Evolutionary conservation across 139 green algal genomes (phyloP).

Genomic region (Micractinium sp.): DNA sequence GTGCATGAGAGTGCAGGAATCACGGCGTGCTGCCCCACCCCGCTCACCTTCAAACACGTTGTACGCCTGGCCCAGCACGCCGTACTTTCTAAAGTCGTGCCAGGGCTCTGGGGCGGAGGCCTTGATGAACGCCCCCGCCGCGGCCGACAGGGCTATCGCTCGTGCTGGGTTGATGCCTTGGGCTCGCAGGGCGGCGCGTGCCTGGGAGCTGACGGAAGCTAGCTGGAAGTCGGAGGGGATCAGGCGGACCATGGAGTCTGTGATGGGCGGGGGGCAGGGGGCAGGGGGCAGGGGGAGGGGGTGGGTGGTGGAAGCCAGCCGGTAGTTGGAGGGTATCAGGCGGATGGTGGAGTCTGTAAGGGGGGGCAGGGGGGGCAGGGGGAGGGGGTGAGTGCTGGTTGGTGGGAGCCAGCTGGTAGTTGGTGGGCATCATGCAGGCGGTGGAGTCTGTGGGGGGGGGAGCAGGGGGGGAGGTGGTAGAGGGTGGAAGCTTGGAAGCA

Average conservation of each 20-base stretch:
- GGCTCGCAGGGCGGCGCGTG: too few relatives aligned
- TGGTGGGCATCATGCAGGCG: too few relatives aligned
- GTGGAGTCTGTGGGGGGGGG: too few relatives aligned
- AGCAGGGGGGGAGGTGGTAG: too few relatives aligned
- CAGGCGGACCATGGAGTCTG: not conserved
- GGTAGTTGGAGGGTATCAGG: too few relatives aligned
- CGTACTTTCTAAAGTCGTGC: not conserved
- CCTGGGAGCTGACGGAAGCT: not conserved
- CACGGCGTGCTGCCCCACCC: not conserved
- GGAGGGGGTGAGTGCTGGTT: not conserved
- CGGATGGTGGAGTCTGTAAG: too few relatives aligned
- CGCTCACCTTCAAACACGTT: not conserved
- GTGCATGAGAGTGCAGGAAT: not conserved
- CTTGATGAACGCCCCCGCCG: not conserved
- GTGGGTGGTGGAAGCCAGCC: too few relatives aligned
- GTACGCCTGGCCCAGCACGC: slow-evolving; percentile 3
- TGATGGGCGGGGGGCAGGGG: not conserved
- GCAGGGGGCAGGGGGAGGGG: not conserved
- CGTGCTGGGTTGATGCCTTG: too few relatives aligned
- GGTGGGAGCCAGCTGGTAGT: too few relatives aligned
- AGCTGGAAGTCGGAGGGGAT: not conserved
- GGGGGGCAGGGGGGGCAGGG: too few relatives aligned
- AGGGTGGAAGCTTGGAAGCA: too few relatives aligned
- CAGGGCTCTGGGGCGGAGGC: not conserved
- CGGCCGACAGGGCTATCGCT: too few relatives aligned